Conservation (phyloP, 352 stramenopile species). For the Phytophthora fragariaefolia region DNA sequence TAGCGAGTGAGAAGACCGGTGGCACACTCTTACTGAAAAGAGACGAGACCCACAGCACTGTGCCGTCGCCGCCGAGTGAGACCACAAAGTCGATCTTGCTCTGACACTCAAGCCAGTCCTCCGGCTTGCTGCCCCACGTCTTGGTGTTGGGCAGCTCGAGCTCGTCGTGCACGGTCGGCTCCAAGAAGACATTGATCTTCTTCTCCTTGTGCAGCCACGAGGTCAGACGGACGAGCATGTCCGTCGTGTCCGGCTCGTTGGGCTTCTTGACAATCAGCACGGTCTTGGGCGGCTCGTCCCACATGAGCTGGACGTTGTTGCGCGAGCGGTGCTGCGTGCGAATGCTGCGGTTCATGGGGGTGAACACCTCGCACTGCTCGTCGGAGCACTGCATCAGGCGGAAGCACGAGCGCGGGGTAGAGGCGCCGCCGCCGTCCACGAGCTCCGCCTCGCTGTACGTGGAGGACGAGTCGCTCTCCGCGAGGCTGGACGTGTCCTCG, state of each 20-base stretch:
- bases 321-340: slow-evolving; percentile 83
- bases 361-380: slow-evolving; percentile 90
- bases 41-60: slow-evolving; percentile 88
- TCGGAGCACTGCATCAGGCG: slow-evolving; percentile 87
- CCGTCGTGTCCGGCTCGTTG: slow-evolving; percentile 77
- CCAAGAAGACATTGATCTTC: slow-evolving; percentile 73
- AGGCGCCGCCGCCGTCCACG: slow-evolving; percentile 24
- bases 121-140: slow-evolving; percentile 64
- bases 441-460: slow-evolving; percentile 51
- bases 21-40: slow-evolving; percentile 93
- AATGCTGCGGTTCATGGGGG: slow-evolving; percentile 86
- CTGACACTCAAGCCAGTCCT: slow-evolving; percentile 77
- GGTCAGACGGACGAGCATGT: slow-evolving; percentile 69
- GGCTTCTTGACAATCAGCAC: slow-evolving; percentile 92
- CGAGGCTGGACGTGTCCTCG: slow-evolving; percentile 61
- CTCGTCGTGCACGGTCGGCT: slow-evolving; percentile 78
- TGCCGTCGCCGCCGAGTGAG: slow-evolving; percentile 96
- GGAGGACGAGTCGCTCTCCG: slow-evolving; percentile 54
- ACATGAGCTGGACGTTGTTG: slow-evolving; percentile 92
- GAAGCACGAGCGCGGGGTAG: slow-evolving; percentile 64
- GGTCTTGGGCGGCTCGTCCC: slow-evolving; percentile 81
- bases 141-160: slow-evolving; percentile 57
- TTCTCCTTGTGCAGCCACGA: slow-evolving; percentile 82
- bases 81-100: slow-evolving; percentile 91
- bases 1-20: slow-evolving; percentile 94